Percentiles rank a stretch among this genome's conserved stretches.
phyloP scores from a whole-genome alignment of 805 yeast genomes.

The Wickerhamiella cacticola region DNA sequence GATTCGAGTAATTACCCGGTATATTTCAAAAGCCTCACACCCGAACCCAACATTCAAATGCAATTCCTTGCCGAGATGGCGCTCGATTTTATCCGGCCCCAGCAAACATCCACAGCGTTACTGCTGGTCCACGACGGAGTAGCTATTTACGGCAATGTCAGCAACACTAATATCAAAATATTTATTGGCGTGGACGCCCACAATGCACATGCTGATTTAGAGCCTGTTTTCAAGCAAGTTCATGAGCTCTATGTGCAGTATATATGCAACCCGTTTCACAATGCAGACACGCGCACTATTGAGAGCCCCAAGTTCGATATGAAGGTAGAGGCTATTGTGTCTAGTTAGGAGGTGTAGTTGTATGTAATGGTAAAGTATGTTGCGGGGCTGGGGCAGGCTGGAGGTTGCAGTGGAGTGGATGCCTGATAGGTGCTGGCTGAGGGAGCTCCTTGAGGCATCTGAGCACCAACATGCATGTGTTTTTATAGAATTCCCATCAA shows the following conservation, averaged over 20 bases:
- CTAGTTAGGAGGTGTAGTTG: no score
- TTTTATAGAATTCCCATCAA: no score
- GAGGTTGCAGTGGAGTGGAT: no score
- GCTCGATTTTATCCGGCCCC: slow-evolving; percentile 27
- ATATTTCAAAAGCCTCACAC: slow-evolving; percentile 13
- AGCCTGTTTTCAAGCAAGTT: slow-evolving; percentile 17
- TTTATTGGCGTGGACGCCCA: slow-evolving; percentile 27
- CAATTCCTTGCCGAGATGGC: slow-evolving; percentile 31
- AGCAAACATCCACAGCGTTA: slow-evolving; percentile 16
- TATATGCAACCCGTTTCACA: slow-evolving; percentile 28
- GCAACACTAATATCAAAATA: slow-evolving; percentile 28
- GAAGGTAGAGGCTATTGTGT: neutral
- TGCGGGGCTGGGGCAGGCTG: no score
- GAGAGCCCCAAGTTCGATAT: slow-evolving; percentile 24
- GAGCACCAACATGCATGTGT: no score
- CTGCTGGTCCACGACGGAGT: slow-evolving; percentile 29
- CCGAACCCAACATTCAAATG: slow-evolving; percentile 18
- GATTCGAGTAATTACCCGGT: slow-evolving; percentile 23
- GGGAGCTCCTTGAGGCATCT: no score
- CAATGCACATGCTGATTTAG: slow-evolving; percentile 14
- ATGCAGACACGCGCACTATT: slow-evolving; percentile 17
- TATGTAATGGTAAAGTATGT: no score
- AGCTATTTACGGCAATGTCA: slow-evolving; percentile 29
- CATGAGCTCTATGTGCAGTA: slow-evolving; percentile 25
- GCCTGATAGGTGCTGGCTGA: no score